Evolutionary conservation across 352 stramenopile species (phyloP).

Genomic region (Pythium guiyangense): DNA sequence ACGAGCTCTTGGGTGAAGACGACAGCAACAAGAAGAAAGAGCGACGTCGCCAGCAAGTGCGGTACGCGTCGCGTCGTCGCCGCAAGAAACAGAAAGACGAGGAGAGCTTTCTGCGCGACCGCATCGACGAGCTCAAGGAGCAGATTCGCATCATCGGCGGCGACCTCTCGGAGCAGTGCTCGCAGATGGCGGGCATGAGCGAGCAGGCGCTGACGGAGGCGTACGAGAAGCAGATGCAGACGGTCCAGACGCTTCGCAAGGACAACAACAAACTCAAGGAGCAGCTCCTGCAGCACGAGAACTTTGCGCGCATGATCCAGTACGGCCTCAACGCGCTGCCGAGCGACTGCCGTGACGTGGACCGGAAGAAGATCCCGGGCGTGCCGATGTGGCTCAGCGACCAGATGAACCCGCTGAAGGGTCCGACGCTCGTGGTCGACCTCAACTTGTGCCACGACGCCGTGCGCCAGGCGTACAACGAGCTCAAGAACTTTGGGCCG

Average conservation of each 20-base stretch:
- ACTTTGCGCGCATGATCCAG: slow-evolving; percentile 84
- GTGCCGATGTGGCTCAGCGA: slow-evolving; percentile 77
- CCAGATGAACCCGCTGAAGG: slow-evolving; percentile 76
- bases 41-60: slow-evolving; percentile 68
- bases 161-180: slow-evolving; percentile 71
- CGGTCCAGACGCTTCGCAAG: slow-evolving; percentile 70
- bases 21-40: slow-evolving; percentile 78
- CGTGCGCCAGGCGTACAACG: slow-evolving; percentile 74
- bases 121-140: slow-evolving; percentile 81
- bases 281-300: slow-evolving; percentile 77
- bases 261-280: slow-evolving; percentile 86
- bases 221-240: slow-evolving; percentile 82
- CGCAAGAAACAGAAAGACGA: slow-evolving; percentile 86
- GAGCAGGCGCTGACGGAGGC: slow-evolving; percentile 72
- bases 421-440: slow-evolving; percentile 69
- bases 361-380: slow-evolving; percentile 72
- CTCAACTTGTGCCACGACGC: slow-evolving; percentile 74
- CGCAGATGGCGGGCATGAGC: slow-evolving; percentile 78
- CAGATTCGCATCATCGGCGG: slow-evolving; percentile 81
- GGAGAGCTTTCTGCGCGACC: slow-evolving; percentile 71
- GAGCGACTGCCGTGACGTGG: slow-evolving; percentile 69
- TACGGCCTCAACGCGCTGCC: slow-evolving; percentile 74
- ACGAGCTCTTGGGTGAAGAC: slow-evolving; percentile 48
- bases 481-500: slow-evolving; percentile 69
- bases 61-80: slow-evolving; percentile 70